A percentile compares a stretch with the other conserved stretches of the same genome.
Evolutionary conservation across 257 asterid species (phyloP).

Genomic region (Forsythia viridissima): DNA sequence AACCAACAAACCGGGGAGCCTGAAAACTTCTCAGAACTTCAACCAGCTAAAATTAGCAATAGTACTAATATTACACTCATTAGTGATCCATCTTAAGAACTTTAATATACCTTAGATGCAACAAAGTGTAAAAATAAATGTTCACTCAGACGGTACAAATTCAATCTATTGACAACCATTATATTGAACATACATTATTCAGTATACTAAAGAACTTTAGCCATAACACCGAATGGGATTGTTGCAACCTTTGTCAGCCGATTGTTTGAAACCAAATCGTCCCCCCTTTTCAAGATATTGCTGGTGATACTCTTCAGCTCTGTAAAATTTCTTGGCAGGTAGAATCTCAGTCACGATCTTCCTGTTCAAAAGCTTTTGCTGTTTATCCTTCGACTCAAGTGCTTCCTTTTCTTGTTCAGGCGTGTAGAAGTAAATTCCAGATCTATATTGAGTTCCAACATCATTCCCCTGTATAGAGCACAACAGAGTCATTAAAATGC

Average conservation of each 20-base stretch:
- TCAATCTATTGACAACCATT: constrained; percentile 25
- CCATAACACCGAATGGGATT: constrained; percentile 98
- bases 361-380: constrained; percentile 71
- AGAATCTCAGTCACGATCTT: constrained; percentile 74
- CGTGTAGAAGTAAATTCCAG: constrained; percentile 86
- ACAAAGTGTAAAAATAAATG: neutral
- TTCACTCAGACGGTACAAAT: neutral
- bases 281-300: constrained; percentile 97
- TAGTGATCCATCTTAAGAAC: neutral
- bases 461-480: constrained; percentile 70
- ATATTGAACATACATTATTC: neutral
- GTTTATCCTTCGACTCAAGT: constrained; percentile 63
- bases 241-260: constrained; percentile 76
- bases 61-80: neutral
- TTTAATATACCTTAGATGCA: constrained; percentile 14
- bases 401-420: constrained; percentile 93
- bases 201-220: constrained; percentile 2
- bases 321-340: constrained; percentile 93
- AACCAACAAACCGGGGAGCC: too few relatives aligned
- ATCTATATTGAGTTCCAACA: constrained; percentile 91
- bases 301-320: constrained; percentile 98
- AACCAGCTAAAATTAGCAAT: neutral
- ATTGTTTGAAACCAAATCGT: constrained; percentile 80
- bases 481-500: neutral
- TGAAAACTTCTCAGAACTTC: neutral